A percentile compares a stretch with the other conserved stretches of the same genome.
phyloP scores from a whole-genome alignment of 2,329 filamentous ascomycete genomes.

The Ophiostoma himal-ulmi region DNA sequence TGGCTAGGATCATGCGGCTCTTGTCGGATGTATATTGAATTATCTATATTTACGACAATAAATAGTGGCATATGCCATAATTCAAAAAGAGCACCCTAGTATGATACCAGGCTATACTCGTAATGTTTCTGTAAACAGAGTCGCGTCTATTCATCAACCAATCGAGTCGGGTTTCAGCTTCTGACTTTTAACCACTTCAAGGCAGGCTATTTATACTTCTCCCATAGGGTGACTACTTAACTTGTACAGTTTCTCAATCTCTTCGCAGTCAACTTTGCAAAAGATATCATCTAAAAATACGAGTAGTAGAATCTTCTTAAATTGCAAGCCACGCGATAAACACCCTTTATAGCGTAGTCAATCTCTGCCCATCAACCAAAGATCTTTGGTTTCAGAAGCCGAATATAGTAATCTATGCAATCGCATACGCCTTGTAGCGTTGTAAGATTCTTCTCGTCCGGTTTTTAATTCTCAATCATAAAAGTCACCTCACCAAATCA shows the following conservation, averaged over 20 bases:
- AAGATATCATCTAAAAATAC: neutral
- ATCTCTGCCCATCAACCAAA: slow-evolving; percentile 1
- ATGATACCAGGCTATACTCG: neutral
- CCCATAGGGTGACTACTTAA: neutral
- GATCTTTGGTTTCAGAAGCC: neutral
- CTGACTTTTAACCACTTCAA: neutral
- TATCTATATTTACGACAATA: too few relatives aligned
- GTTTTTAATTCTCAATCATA: neutral
- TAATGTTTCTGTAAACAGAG: neutral
- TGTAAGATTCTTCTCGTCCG: neutral
- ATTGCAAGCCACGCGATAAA: neutral
- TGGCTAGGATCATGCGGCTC: too few relatives aligned
- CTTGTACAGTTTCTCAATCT: neutral
- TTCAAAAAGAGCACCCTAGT: too few relatives aligned
- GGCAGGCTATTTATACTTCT: neutral
- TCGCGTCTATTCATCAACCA: neutral
- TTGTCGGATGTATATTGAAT: too few relatives aligned
- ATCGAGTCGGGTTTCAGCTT: neutral
- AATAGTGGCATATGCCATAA: too few relatives aligned
- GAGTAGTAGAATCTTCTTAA: neutral
- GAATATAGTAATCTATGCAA: neutral
- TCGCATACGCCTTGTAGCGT: neutral
- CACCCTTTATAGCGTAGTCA: neutral
- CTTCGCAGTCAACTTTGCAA: neutral
- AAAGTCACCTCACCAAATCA: too few relatives aligned